Conservation (phyloP, 805 yeast species). For the Sugiyamaella americana region DNA sequence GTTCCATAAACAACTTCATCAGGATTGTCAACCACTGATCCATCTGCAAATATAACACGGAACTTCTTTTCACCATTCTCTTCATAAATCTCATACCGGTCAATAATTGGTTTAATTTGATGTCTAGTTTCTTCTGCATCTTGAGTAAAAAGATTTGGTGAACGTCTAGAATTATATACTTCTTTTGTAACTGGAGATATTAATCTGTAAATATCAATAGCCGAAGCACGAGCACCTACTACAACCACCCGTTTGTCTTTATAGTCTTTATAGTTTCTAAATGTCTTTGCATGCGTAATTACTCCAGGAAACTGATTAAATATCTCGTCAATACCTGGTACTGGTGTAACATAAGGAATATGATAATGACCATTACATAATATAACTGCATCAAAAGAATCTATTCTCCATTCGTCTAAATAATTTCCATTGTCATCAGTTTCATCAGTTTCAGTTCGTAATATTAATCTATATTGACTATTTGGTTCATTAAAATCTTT, state of each 20-base stretch:
- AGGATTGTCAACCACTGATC: slow-evolving; percentile 5
- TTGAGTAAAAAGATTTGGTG: background rate
- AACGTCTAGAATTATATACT: slow-evolving; percentile 1
- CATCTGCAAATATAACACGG: slow-evolving; percentile 4
- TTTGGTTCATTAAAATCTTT: background rate
- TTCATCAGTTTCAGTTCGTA: slow-evolving; percentile 4
- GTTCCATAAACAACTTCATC: slow-evolving; percentile 11
- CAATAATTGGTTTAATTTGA: slow-evolving; percentile 3
- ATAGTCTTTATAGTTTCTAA: slow-evolving; percentile 44
- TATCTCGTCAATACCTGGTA: slow-evolving; percentile 48
- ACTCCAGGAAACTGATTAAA: slow-evolving; percentile 39
- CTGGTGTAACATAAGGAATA: slow-evolving; percentile 53
- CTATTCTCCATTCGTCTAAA: slow-evolving; percentile 9
- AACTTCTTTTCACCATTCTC: background rate
- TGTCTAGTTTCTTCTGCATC: background rate
- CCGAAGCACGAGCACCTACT: slow-evolving; percentile 72
- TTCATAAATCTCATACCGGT: slow-evolving; percentile 4
- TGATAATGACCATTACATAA: slow-evolving; percentile 61
- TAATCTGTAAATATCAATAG: slow-evolving; percentile 47
- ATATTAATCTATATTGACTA: background rate
- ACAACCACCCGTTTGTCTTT: slow-evolving; percentile 45
- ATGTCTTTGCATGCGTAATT: slow-evolving; percentile 53
- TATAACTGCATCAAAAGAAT: slow-evolving; percentile 52
- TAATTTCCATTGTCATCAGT: background rate
- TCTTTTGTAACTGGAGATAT: slow-evolving; percentile 4